A percentile compares a stretch with the other conserved stretches of the same genome.
phyloP scores from a whole-genome alignment of 1,284 basidiomycete genomes.

The Sporisorium exsertum region DNA sequence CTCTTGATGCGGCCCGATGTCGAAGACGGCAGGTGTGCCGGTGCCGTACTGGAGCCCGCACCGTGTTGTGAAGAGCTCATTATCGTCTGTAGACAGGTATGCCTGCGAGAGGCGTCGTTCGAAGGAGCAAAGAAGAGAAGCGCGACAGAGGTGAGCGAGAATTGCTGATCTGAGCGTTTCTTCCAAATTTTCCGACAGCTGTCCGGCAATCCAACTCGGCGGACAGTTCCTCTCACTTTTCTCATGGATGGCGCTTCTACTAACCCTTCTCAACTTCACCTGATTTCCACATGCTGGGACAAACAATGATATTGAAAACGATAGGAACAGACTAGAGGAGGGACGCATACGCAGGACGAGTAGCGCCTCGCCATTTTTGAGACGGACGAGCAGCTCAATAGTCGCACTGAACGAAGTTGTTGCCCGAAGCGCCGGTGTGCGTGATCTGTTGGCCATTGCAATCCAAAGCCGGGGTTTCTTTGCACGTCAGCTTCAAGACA shows the following conservation, averaged over 20 bases:
- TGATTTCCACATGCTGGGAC: background rate
- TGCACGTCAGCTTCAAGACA: background rate
- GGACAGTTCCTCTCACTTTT: too few species aligned
- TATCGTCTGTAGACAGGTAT: constrained; percentile 2
- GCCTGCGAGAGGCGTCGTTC: background rate
- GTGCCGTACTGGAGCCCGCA: background rate
- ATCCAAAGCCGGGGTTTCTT: background rate
- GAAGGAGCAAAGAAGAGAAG: background rate
- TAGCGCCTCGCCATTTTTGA: constrained; percentile 3
- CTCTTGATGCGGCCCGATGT: constrained; percentile 10
- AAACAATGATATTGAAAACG: background rate
- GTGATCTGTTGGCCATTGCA: constrained; percentile 33
- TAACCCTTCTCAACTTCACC: too few species aligned
- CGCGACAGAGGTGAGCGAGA: too few species aligned
- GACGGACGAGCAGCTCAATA: constrained; percentile 21
- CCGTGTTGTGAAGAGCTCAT: background rate
- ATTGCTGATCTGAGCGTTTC: background rate
- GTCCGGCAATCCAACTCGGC: constrained; percentile 23
- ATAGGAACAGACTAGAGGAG: background rate
- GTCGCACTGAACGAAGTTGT: constrained; percentile 55
- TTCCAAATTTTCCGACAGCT: background rate
- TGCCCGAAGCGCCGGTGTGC: constrained; percentile 55
- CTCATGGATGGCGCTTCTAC: too few species aligned
- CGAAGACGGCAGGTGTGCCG: constrained; percentile 19
- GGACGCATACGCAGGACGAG: background rate